Conservation (phyloP, 495 filamentous ascomycete genomes). For the Trichoderma virens region DNA sequence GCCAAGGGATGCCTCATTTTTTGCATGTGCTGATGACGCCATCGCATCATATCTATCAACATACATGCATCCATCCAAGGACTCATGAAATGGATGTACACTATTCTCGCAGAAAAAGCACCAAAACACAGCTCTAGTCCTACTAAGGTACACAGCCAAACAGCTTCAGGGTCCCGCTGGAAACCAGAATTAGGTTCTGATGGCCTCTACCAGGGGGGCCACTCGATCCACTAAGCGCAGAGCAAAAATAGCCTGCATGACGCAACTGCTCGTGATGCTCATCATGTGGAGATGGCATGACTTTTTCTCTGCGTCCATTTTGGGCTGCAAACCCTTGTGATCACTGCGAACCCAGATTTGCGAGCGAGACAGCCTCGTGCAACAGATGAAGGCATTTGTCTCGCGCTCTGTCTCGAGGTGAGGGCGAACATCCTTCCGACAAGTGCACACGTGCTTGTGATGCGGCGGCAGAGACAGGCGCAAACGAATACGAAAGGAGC, state of each 20-base stretch:
- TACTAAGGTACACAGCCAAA: no score
- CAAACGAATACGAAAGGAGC: not conserved
- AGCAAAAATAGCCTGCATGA: not conserved
- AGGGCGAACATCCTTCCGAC: not conserved
- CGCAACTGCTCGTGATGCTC: slow-evolving; percentile 3
- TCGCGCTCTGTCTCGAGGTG: not conserved
- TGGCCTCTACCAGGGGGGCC: not conserved
- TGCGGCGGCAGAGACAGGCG: not conserved
- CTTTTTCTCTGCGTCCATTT: not conserved
- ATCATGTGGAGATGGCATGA: slow-evolving; percentile 7
- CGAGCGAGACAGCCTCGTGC: not conserved
- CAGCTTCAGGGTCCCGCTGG: not conserved
- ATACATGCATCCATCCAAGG: no score
- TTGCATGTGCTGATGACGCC: no score
- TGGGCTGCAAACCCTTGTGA: not conserved
- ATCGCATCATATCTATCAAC: no score
- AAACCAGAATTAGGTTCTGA: slow-evolving; percentile 3
- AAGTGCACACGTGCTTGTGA: not conserved
- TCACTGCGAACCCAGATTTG: not conserved
- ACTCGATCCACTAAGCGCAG: not conserved
- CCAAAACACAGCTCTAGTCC: not conserved
- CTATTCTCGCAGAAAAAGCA: not conserved
- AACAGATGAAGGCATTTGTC: no score
- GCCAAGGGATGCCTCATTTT: not conserved
- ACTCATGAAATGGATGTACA: no score